Evolutionary conservation across 352 stramenopile genomes (phyloP).

Genomic region (Globisporangium sylvaticum): DNA sequence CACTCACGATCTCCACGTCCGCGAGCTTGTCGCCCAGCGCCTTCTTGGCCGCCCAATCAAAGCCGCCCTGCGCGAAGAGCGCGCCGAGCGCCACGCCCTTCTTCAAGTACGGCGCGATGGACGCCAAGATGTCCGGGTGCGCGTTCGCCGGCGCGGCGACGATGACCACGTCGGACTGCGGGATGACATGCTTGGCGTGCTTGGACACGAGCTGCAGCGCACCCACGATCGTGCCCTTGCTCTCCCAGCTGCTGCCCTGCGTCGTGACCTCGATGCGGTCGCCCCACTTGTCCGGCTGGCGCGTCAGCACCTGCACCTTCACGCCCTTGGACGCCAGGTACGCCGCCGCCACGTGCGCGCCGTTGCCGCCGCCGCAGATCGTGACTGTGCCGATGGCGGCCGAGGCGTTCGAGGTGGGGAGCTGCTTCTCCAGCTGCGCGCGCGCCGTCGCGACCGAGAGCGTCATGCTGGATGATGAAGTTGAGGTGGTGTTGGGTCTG

Average conservation of each 20-base stretch:
- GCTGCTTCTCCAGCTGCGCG: conserved; percentile 52
- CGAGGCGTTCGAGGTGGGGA: conserved; percentile 22
- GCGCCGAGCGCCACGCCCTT: conserved; percentile 80
- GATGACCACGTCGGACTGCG: conserved; percentile 86
- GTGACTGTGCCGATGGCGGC: conserved; percentile 63
- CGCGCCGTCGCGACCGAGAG: conserved; percentile 73
- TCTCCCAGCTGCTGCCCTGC: conserved; percentile 83
- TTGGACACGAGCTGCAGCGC: conserved; percentile 73
- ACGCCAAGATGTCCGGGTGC: conserved; percentile 76
- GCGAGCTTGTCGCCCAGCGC: conserved; percentile 66
- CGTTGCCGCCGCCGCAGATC: conserved; percentile 91
- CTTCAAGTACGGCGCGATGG: conserved; percentile 83
- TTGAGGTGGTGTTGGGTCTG: not conserved
- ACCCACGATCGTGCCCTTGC: conserved; percentile 68
- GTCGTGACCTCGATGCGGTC: conserved; percentile 79
- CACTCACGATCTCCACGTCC: conserved; percentile 53
- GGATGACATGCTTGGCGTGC: conserved; percentile 80
- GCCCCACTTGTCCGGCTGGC: conserved; percentile 78
- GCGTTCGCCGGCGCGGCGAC: conserved; percentile 88
- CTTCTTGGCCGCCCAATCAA: conserved; percentile 91
- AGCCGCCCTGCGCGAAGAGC: conserved; percentile 90
- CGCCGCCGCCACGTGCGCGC: conserved; percentile 85
- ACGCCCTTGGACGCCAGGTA: conserved; percentile 88
- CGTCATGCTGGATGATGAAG: conserved; percentile 36
- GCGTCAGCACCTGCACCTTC: conserved; percentile 75